A percentile compares a stretch with the other conserved stretches of the same genome.
These are phyloP conservation scores for Euphrasia confusa DNA, from an alignment of 257 asterid species.

Conservation along the genomic window DNA sequence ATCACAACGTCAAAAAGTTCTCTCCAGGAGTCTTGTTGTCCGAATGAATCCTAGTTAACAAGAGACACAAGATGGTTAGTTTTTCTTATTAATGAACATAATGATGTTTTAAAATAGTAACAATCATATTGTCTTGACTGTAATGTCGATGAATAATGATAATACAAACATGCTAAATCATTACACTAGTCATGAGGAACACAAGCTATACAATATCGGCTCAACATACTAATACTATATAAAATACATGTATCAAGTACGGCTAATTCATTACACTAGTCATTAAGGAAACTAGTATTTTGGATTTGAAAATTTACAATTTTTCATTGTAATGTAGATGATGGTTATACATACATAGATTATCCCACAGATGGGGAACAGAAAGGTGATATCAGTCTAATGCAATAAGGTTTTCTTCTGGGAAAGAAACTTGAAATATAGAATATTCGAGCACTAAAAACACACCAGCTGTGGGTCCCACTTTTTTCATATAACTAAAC, in stretches of 20 bases:
- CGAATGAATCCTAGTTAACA: constrained; percentile 63
- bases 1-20: constrained; percentile 95
- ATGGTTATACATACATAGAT: not conserved
- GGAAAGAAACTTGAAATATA: not conserved
- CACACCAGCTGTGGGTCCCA: too few relatives aligned
- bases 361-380: not conserved
- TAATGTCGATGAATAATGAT: not conserved
- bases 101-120: not conserved
- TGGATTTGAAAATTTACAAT: not conserved
- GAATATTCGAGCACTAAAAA: too few relatives aligned
- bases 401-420: not conserved
- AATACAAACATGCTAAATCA: not conserved
- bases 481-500: too few relatives aligned
- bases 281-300: not conserved
- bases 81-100: not conserved
- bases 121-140: not conserved
- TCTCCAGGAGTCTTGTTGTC: constrained; percentile 82
- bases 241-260: not conserved
- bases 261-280: too few relatives aligned
- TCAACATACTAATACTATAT: not conserved
- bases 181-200: not conserved
- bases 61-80: constrained; percentile 22
- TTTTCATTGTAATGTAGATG: not conserved
- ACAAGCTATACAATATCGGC: not conserved
- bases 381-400: not conserved